These are phyloP conservation scores for Insectozyma bohioensis DNA, from an alignment of 1,139 yeast genomes.

Conservation along the genomic window DNA sequence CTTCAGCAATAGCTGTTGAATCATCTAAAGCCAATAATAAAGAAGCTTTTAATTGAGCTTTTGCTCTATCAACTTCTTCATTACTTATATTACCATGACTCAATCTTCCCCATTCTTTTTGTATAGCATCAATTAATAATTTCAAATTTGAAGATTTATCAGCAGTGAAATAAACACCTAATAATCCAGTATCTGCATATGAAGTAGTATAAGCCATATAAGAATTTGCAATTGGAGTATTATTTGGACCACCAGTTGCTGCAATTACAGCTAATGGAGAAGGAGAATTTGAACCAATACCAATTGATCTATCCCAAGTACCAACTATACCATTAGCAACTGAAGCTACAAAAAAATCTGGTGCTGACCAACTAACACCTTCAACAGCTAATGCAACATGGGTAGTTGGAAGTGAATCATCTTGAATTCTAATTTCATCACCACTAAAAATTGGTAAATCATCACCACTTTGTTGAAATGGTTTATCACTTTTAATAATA, in stretches of 20 bases:
- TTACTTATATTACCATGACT: conserved; percentile 73
- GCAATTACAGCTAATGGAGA: conserved; percentile 78
- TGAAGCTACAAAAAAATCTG: conserved; percentile 91
- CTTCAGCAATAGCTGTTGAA: conserved; percentile 95
- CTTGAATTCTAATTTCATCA: conserved; percentile 83
- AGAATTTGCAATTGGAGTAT: conserved; percentile 76
- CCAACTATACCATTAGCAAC: conserved; percentile 97
- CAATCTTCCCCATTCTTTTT: conserved; percentile 87
- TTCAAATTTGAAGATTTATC: conserved; percentile 71
- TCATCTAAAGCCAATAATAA: conserved; percentile 87
- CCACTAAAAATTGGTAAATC: conserved; percentile 81
- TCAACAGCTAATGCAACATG: conserved; percentile 95
- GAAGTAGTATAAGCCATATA: conserved; percentile 97
- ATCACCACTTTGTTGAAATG: conserved; percentile 74
- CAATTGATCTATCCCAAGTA: conserved; percentile 94
- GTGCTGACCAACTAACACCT: conserved; percentile 97
- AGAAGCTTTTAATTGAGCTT: conserved; percentile 92
- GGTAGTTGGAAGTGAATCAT: conserved; percentile 80
- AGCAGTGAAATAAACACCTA: conserved; percentile 93
- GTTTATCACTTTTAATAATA: conserved; percentile 62
- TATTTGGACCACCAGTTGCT: conserved; percentile 56
- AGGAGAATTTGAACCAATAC: conserved; percentile 69
- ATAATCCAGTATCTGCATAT: conserved; percentile 93
- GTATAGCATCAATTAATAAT: conserved; percentile 66
- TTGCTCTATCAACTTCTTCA: conserved; percentile 90